Percentiles rank a stretch among this genome's conserved stretches.
These are phyloP conservation scores for Ocimum tenuiflorum DNA, from an alignment of 257 asterid genomes.

Conservation along the genomic window DNA sequence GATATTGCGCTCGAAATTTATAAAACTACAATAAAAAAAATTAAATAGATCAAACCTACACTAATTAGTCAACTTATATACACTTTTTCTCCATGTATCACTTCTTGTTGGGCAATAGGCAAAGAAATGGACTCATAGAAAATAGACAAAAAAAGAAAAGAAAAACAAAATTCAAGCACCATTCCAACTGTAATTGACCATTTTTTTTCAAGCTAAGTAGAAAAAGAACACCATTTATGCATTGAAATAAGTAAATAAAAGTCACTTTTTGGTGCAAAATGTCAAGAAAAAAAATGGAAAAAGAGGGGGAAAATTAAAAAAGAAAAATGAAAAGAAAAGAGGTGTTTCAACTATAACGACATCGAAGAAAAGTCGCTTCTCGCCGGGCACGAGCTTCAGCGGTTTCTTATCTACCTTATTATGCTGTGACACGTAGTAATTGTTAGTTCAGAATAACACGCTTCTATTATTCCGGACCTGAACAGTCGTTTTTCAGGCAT, in stretches of 20 bases:
- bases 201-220: constrained; percentile 15
- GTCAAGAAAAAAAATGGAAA: too few relatives aligned
- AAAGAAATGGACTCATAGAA: too few relatives aligned
- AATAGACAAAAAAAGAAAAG: background rate
- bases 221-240: constrained; percentile 21
- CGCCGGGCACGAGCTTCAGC: constrained; percentile 28
- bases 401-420: constrained; percentile 28
- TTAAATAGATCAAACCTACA: background rate
- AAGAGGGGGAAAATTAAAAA: too few relatives aligned
- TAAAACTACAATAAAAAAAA: too few relatives aligned
- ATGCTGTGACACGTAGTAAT: constrained; percentile 22
- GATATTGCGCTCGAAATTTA: too few relatives aligned
- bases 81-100: background rate
- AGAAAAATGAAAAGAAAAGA: background rate
- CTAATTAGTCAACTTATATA: background rate
- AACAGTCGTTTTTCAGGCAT: constrained; percentile 11
- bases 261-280: background rate
- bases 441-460: constrained; percentile 2
- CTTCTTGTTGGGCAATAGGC: background rate
- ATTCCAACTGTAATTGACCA: constrained; percentile 18
- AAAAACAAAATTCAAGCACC: too few relatives aligned
- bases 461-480: background rate
- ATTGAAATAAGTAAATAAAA: constrained; percentile 6
- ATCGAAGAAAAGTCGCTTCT: constrained; percentile 26
- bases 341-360: background rate